Conservation (phyloP, 2,329 filamentous ascomycete species). For the Tolypocladium ovalisporum region DNA sequence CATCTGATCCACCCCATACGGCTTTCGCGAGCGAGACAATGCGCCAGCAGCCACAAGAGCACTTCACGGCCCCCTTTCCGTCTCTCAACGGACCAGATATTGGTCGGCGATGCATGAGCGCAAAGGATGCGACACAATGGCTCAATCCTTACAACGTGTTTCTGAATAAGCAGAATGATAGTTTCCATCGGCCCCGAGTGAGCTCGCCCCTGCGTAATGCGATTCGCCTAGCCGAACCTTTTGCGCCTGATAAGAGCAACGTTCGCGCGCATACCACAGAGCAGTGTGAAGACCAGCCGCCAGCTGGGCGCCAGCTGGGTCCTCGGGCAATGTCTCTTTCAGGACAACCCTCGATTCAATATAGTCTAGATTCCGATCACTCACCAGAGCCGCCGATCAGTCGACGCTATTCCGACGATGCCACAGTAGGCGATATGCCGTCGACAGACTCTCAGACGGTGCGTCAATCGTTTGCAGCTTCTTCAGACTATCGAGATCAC, state of each 20-base stretch:
- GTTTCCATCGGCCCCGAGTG: slow-evolving; percentile 11
- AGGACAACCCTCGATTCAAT: background rate
- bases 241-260: background rate
- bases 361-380: background rate
- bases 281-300: background rate
- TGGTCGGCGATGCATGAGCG: background rate
- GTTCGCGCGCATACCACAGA: background rate
- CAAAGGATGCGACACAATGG: slow-evolving; percentile 3
- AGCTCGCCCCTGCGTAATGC: slow-evolving; percentile 16
- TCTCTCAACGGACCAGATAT: background rate
- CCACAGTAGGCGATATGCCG: background rate
- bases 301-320: background rate
- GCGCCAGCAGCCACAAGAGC: background rate
- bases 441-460: background rate
- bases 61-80: background rate
- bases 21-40: background rate
- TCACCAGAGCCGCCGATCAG: background rate
- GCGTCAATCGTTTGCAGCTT: background rate
- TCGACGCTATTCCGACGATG: background rate
- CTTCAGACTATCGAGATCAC: slow-evolving; percentile 12
- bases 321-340: background rate
- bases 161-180: slow-evolving; percentile 4
- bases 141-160: slow-evolving; percentile 14
- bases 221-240: slow-evolving; percentile 2
- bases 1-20: background rate